Percentiles rank a stretch among this genome's conserved stretches.
These are phyloP conservation scores for Trypanosoma mega DNA, from an alignment of 208 protist genomes.

Conservation along the genomic window DNA sequence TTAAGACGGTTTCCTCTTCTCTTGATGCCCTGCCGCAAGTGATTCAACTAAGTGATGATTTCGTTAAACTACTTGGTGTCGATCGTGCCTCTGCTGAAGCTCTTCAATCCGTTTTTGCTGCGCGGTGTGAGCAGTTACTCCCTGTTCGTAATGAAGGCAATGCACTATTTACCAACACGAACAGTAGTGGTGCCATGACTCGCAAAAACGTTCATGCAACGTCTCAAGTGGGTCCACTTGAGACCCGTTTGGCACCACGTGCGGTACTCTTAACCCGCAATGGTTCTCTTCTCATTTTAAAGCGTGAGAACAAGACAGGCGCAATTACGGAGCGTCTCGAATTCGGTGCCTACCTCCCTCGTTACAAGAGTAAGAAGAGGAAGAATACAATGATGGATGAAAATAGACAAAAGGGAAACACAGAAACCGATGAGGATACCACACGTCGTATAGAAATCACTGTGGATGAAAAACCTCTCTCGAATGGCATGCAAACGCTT, in stretches of 20 bases:
- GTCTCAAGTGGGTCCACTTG: not conserved
- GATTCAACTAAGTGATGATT: conserved; percentile 18
- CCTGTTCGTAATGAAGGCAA: not conserved
- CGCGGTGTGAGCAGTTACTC: conserved; percentile 13
- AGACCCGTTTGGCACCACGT: conserved; percentile 11
- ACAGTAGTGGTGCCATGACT: not conserved
- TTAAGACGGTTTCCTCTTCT: not conserved
- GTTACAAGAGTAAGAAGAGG: not conserved
- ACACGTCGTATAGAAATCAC: conserved; percentile 3
- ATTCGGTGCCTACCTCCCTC: conserved; percentile 4
- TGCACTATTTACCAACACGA: not conserved
- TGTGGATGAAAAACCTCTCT: not conserved
- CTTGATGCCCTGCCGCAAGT: not conserved
- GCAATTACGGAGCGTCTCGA: conserved; percentile 8
- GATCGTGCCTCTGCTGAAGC: conserved; percentile 5
- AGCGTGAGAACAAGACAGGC: not conserved
- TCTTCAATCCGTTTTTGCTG: conserved; percentile 12
- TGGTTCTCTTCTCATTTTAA: conserved; percentile 5
- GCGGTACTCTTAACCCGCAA: conserved; percentile 6
- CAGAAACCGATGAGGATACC: not conserved
- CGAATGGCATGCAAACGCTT: not conserved
- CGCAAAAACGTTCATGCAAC: too few species aligned
- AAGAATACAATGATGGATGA: not conserved
- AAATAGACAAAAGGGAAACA: not conserved
- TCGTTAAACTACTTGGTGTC: conserved; percentile 15